phyloP scores from a whole-genome alignment of 2,329 filamentous ascomycete genomes.

The Colletotrichum noveboracense region DNA sequence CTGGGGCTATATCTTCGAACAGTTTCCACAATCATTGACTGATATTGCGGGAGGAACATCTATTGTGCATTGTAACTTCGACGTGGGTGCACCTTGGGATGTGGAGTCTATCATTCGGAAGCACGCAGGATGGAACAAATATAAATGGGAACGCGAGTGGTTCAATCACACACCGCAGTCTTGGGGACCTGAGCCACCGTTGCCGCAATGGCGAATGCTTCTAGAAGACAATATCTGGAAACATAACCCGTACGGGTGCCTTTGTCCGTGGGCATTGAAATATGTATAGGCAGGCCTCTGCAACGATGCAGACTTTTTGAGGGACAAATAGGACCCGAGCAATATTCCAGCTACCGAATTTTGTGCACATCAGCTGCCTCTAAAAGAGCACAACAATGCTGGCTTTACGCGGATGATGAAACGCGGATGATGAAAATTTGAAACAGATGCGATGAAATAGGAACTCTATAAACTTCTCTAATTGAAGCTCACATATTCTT shows the following conservation, averaged over 20 bases:
- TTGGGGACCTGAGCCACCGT: not conserved
- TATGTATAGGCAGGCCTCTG: no score
- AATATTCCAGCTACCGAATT: no score
- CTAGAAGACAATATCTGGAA: not conserved
- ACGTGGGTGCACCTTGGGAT: accelerated
- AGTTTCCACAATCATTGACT: accelerated
- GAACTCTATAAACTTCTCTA: no score
- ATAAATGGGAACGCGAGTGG: not conserved
- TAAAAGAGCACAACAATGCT: no score
- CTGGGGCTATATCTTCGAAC: not conserved
- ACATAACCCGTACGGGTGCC: accelerated
- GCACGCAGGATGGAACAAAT: accelerated
- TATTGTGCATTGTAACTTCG: accelerated
- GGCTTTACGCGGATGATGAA: no score
- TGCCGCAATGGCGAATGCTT: not conserved
- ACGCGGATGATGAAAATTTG: no score
- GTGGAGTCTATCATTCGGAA: not conserved
- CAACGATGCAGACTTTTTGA: accelerated
- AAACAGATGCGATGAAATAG: no score
- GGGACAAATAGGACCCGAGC: accelerated
- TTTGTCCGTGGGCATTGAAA: no score
- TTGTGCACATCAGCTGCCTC: no score
- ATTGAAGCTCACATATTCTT: no score
- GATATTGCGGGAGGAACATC: not conserved
- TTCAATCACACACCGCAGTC: not conserved